Evolutionary conservation across 2,329 filamentous ascomycete species (phyloP).

Genomic region (Corinectria fuckeliana): DNA sequence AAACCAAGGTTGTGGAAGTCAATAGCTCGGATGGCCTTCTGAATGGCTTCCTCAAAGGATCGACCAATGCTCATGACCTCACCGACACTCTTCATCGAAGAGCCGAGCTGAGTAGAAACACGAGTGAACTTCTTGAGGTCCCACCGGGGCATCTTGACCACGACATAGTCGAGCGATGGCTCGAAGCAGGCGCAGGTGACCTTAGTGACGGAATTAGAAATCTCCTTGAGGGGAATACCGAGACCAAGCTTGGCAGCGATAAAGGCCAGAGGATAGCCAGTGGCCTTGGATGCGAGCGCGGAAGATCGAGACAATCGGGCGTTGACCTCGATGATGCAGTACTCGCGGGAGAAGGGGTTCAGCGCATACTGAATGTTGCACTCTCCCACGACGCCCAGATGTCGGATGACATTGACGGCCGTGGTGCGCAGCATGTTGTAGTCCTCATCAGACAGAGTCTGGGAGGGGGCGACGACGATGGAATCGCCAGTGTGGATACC

Average conservation of each 20-base stretch:
- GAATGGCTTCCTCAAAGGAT: slow-evolving; percentile 97
- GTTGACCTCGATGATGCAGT: slow-evolving; percentile 99
- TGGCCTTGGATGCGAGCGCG: slow-evolving; percentile 94
- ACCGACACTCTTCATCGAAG: slow-evolving; percentile 99
- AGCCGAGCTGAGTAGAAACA: slow-evolving; percentile 93
- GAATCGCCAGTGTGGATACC: slow-evolving; percentile 98
- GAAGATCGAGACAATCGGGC: slow-evolving; percentile 95
- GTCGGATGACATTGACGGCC: slow-evolving; percentile 94
- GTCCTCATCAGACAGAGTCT: slow-evolving; percentile 95
- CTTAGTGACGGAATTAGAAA: slow-evolving; percentile 94
- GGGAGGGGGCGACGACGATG: slow-evolving; percentile 95
- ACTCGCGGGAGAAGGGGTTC: slow-evolving; percentile 93
- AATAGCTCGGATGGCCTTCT: slow-evolving; percentile 95
- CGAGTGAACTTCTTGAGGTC: slow-evolving; percentile 98
- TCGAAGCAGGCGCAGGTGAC: slow-evolving; percentile 98
- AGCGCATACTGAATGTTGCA: slow-evolving; percentile 99
- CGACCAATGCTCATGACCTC: slow-evolving; percentile 98
- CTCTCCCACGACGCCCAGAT: slow-evolving; percentile 96
- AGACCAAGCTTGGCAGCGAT: slow-evolving; percentile 97
- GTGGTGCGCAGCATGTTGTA: slow-evolving; percentile 99
- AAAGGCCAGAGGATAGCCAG: slow-evolving; percentile 93
- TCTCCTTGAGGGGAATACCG: slow-evolving; percentile 93
- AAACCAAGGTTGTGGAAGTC: slow-evolving; percentile 97
- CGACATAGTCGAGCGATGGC: slow-evolving; percentile 95
- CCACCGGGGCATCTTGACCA: slow-evolving; percentile 99